These are phyloP conservation scores for Terana coerulea DNA, from an alignment of 768 basidiomycete species.

Conservation along the genomic window DNA sequence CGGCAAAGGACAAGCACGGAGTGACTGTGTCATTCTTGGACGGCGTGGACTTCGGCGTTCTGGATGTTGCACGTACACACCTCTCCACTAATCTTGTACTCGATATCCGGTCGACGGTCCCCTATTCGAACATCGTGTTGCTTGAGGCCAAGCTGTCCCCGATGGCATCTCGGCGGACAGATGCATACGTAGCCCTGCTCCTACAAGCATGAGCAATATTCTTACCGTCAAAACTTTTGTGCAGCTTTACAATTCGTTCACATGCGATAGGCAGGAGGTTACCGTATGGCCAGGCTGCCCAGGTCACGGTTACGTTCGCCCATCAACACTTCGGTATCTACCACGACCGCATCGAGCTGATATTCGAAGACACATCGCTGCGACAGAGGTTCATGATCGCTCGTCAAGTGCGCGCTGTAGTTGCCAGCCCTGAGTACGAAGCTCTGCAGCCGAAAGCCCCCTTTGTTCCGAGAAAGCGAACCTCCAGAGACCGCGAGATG, in stretches of 20 bases:
- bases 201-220: neutral
- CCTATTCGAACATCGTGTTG: slow-evolving; percentile 7
- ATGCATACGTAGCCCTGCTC: neutral
- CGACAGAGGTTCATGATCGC: slow-evolving; percentile 46
- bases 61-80: slow-evolving; percentile 35
- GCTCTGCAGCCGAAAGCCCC: slow-evolving; percentile 41
- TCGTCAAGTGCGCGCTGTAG: slow-evolving; percentile 38
- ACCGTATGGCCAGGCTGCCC: neutral
- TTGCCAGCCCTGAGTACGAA: slow-evolving; percentile 44
- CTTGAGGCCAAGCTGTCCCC: neutral
- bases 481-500: slow-evolving; percentile 11
- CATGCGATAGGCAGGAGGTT: neutral
- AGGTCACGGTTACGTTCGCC: slow-evolving; percentile 31
- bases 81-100: slow-evolving; percentile 13
- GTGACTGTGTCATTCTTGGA: slow-evolving; percentile 35
- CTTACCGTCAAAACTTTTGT: neutral
- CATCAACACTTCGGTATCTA: slow-evolving; percentile 38
- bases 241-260: neutral
- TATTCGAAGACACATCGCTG: slow-evolving; percentile 44
- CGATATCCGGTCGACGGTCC: slow-evolving; percentile 9
- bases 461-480: slow-evolving; percentile 39
- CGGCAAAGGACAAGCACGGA: slow-evolving; percentile 53
- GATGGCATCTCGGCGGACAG: neutral
- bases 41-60: slow-evolving; percentile 46
- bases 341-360: slow-evolving; percentile 50